Percentiles rank a stretch among this genome's conserved stretches.
Evolutionary conservation across 1,284 basidiomycete species (phyloP).

Genomic region (Papiliotrema terrestris): DNA sequence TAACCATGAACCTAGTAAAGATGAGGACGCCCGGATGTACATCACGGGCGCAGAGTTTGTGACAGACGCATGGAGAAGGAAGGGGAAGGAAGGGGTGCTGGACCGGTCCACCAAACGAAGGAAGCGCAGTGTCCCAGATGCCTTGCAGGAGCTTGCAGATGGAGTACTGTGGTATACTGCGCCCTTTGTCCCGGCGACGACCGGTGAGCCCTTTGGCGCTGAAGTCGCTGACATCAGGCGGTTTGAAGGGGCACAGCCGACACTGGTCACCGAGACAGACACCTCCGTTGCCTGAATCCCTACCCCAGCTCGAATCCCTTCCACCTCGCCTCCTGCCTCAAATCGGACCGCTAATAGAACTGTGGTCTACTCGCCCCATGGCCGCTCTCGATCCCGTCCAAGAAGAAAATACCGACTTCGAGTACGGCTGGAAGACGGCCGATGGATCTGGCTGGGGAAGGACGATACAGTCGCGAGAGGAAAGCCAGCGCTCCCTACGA

Average conservation of each 20-base stretch:
- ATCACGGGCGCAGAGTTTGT: constrained; percentile 15
- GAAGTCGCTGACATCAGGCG: background rate
- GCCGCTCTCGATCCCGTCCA: constrained; percentile 18
- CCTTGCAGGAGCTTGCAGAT: no score
- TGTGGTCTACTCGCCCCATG: background rate
- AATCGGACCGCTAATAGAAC: background rate
- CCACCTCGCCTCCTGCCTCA: background rate
- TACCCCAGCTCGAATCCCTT: background rate
- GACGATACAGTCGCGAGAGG: no score
- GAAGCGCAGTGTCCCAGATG: background rate
- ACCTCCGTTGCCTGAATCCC: background rate
- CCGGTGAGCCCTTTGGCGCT: constrained; percentile 15
- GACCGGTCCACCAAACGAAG: background rate
- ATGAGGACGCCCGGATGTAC: constrained; percentile 2
- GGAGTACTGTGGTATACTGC: constrained; percentile 26
- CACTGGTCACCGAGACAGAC: background rate
- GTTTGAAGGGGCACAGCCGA: background rate
- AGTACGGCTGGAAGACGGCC: constrained; percentile 15
- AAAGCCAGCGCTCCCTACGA: no score
- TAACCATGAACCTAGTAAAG: background rate
- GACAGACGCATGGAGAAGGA: constrained; percentile 14
- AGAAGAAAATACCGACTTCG: constrained; percentile 25
- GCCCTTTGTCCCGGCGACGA: constrained; percentile 15
- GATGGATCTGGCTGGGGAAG: constrained; percentile 7
- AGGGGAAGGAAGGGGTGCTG: constrained; percentile 9